phyloP scores from a whole-genome alignment of 495 filamentous ascomycete species.

The Baudoinia panamericana region DNA sequence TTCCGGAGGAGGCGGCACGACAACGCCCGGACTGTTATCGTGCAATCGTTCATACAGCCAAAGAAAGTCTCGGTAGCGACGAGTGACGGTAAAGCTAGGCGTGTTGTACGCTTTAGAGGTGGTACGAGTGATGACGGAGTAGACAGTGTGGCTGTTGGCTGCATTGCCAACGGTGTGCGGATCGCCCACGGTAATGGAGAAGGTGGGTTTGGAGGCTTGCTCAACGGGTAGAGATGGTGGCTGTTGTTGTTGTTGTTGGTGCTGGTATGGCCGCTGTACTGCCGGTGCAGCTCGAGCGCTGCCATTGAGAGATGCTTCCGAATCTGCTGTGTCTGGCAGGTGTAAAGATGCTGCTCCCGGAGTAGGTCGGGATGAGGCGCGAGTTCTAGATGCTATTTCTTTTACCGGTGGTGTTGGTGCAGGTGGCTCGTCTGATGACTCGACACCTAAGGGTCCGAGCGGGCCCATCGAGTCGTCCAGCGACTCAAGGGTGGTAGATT shows the following conservation, averaged over 20 bases:
- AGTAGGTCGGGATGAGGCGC: constrained; percentile 33
- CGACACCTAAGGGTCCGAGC: constrained; percentile 69
- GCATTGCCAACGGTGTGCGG: constrained; percentile 95
- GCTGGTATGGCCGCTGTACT: constrained; percentile 40
- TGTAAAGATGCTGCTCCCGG: constrained; percentile 29
- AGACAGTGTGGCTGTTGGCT: constrained; percentile 94
- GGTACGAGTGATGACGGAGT: constrained; percentile 89
- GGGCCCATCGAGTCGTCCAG: constrained; percentile 84
- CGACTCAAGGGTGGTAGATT: constrained; percentile 72
- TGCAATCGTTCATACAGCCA: constrained; percentile 95
- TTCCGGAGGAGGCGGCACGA: constrained; percentile 92
- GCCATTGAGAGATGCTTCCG: constrained; percentile 30
- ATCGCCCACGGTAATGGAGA: constrained; percentile 88
- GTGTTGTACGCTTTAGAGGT: constrained; percentile 90
- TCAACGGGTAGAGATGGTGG: constrained; percentile 70
- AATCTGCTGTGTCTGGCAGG: no score
- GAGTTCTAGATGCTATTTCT: constrained; percentile 42
- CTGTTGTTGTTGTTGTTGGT: constrained; percentile 54
- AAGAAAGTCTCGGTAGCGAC: constrained; percentile 89
- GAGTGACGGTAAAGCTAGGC: constrained; percentile 77
- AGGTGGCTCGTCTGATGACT: constrained; percentile 40
- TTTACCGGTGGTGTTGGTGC: constrained; percentile 86
- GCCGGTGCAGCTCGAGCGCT: constrained; percentile 51
- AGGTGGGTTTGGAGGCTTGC: constrained; percentile 78
- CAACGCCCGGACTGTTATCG: constrained; percentile 84